Percentiles rank a stretch among this genome's conserved stretches.
These are phyloP conservation scores for Byssothecium circinans DNA, from an alignment of 2,329 filamentous ascomycete genomes.

Conservation along the genomic window DNA sequence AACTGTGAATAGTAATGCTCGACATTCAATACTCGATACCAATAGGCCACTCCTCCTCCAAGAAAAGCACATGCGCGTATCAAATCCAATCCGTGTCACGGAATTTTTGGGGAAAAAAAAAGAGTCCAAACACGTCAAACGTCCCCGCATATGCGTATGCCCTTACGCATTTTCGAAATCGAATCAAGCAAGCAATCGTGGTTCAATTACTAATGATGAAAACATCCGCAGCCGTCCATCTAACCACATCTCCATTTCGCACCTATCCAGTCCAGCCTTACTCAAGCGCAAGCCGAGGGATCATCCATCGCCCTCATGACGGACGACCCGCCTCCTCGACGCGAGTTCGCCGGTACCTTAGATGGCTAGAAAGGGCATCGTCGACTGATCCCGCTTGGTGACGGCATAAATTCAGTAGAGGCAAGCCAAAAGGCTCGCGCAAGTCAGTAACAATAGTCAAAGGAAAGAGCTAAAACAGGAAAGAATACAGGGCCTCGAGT, in stretches of 20 bases:
- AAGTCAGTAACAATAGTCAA: not conserved
- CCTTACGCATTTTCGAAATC: not conserved
- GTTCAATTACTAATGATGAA: not conserved
- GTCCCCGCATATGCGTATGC: too few relatives aligned
- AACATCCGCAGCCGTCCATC: not conserved
- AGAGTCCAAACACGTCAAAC: too few relatives aligned
- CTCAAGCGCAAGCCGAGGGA: not conserved
- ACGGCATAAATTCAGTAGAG: conserved; percentile 1
- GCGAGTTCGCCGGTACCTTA: too few relatives aligned
- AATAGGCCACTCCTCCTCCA: too few relatives aligned
- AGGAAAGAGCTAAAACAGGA: not conserved
- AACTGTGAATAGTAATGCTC: too few relatives aligned
- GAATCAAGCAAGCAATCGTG: not conserved
- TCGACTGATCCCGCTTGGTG: not conserved
- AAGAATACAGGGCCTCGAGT: conserved; percentile 1
- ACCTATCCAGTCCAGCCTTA: not conserved
- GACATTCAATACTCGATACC: too few relatives aligned
- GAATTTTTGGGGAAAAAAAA: too few relatives aligned
- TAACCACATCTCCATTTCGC: not conserved
- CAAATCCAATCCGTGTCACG: too few relatives aligned
- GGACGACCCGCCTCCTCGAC: not conserved
- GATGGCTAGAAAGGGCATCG: too few relatives aligned
- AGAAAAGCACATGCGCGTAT: too few relatives aligned
- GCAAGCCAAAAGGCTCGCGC: not conserved
- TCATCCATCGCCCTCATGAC: not conserved